These are phyloP conservation scores for Eutypella sp. DNA, from an alignment of 2,329 filamentous ascomycete genomes.

Conservation along the genomic window DNA sequence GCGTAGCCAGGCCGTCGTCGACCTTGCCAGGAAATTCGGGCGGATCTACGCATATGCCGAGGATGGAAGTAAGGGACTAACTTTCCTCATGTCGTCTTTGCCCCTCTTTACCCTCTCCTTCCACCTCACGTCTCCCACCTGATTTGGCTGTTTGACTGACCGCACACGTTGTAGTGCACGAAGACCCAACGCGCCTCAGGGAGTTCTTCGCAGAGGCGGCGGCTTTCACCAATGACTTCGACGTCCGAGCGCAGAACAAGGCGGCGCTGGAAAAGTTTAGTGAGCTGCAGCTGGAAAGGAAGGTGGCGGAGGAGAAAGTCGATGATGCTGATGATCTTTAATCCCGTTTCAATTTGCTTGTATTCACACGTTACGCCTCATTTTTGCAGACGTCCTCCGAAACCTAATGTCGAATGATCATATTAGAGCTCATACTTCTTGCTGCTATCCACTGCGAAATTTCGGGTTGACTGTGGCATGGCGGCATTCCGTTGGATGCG, in stretches of 20 bases:
- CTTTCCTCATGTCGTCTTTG: background rate
- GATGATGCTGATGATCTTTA: background rate
- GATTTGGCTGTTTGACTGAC: no score
- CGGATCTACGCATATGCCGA: constrained; percentile 22
- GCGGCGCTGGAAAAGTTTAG: constrained; percentile 14
- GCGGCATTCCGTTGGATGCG: no score
- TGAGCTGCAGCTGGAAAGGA: constrained; percentile 1
- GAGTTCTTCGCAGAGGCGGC: constrained; percentile 22
- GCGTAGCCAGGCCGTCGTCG: constrained; percentile 26
- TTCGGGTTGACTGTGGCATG: no score
- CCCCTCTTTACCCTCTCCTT: background rate
- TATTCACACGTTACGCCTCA: no score
- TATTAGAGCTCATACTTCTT: no score
- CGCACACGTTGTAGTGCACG: constrained; percentile 22
- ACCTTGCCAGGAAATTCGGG: constrained; percentile 25
- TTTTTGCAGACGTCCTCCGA: no score
- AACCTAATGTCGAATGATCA: no score
- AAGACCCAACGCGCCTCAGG: constrained; percentile 22
- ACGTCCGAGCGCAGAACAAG: constrained; percentile 24
- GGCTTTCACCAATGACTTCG: constrained; percentile 26
- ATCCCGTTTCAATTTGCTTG: no score
- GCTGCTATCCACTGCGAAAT: no score
- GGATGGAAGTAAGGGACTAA: constrained; percentile 10
- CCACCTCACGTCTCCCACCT: background rate
- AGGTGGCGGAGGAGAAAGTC: background rate